Evolutionary conservation across 192 early-diverging fungal species (phyloP), one percentile per base, ranked within the genome.

Genomic region (Geranomyces variabilis): DNA sequence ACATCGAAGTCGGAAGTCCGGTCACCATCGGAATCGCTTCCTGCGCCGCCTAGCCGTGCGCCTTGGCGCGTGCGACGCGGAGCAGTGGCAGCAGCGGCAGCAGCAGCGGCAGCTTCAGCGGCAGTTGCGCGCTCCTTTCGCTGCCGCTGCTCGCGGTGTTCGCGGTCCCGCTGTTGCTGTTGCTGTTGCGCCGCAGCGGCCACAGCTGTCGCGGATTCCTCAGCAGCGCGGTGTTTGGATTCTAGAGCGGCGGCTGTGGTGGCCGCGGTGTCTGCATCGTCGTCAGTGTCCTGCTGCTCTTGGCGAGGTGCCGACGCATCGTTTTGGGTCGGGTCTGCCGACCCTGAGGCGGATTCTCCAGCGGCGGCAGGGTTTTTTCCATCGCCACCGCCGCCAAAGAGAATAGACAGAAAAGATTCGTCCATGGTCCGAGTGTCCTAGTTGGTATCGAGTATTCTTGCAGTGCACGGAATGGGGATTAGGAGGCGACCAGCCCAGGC

Each of bases 1-100:
- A 64, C 70, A 34, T 72, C 70, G 21, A 64, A 60, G 66, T 41
- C 34, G 21, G 19, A 21, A 12, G 10, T 7, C 7, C 24, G 51
- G 7, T 53, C 51, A 53, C 15, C 51, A 17, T 53, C 51, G 24
- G 51, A 53, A 53, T 53, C 51, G 51, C 51, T 53, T 26, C 51
- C 36, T 41, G 36, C 36, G 5, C 36, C 36, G 36, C 36, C 51
- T 26, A 53, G 17, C 7, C 51, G 51, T 6, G 51, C 51, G 24
- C 51, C 51, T 17, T 53, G 51, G 17, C 51, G 51, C 24, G 51
- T 53, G 19, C 51, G 19, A 4, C 51, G 51, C 51, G 51, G 51
- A 9, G 24, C 15, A 3, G 51, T 53, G 2, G 19, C n/a, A 53
- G 17, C 51, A 17, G 51, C 51, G 24, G 36, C 36, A 7, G 36